These are phyloP conservation scores for Clavariopsis aquatica DNA, from an alignment of 495 filamentous ascomycete genomes.

Conservation along the genomic window DNA sequence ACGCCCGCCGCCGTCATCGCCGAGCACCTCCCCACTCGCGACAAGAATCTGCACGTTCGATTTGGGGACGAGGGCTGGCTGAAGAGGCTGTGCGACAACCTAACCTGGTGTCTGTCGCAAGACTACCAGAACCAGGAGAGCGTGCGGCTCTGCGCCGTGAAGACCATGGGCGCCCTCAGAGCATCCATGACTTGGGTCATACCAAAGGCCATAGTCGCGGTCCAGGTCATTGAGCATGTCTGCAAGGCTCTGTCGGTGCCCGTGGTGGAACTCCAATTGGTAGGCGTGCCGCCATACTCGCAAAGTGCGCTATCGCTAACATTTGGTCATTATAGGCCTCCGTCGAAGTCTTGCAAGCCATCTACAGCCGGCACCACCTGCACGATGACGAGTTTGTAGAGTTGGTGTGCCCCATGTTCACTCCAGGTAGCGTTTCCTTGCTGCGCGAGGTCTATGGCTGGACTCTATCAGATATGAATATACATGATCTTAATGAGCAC, in stretches of 20 bases:
- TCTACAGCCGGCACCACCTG: constrained; percentile 74
- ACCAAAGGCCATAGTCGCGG: constrained; percentile 71
- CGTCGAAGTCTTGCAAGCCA: constrained; percentile 76
- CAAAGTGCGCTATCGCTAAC: constrained; percentile 11
- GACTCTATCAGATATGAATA: constrained; percentile 66
- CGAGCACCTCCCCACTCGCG: constrained; percentile 70
- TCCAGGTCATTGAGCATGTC: constrained; percentile 68
- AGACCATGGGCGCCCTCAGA: constrained; percentile 71
- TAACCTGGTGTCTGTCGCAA: constrained; percentile 70
- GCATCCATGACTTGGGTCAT: constrained; percentile 81
- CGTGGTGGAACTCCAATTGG: constrained; percentile 73
- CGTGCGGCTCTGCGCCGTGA: constrained; percentile 67
- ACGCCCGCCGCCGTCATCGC: constrained; percentile 73
- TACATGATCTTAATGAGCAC: constrained; percentile 79
- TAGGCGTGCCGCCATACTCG: constrained; percentile 39
- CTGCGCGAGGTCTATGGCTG: constrained; percentile 77
- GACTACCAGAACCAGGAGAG: constrained; percentile 63
- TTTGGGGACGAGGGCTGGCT: constrained; percentile 87
- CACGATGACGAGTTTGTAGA: constrained; percentile 76
- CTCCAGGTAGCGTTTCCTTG: constrained; percentile 66
- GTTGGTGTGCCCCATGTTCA: constrained; percentile 77
- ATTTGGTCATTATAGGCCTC: constrained; percentile 63
- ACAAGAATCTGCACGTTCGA: constrained; percentile 62
- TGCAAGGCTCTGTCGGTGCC: constrained; percentile 72
- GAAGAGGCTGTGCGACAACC: constrained; percentile 68